Evolutionary conservation across 2,329 filamentous ascomycete genomes (phyloP), one percentile per base, ranked within the genome.

Genomic region (Magnaporthales sp.): DNA sequence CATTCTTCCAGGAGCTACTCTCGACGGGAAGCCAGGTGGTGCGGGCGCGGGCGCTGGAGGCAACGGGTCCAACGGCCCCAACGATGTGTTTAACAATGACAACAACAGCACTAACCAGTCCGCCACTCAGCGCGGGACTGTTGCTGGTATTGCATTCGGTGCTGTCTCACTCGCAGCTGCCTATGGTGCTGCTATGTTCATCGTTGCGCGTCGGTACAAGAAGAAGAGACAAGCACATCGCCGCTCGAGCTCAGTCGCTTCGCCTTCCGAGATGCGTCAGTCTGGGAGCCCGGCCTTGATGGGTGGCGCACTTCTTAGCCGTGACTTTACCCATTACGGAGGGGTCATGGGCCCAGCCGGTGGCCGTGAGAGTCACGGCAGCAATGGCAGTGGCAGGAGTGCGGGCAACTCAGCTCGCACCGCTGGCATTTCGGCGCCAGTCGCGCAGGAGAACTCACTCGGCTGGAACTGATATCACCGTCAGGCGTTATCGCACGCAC

Each of bases 141-240:
- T 85, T 1, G 86, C 85, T 27, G 87, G 86, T 70, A 88, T 97
- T 73, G 91, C 90, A 67, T 83, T 92, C 26, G 92, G 91, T 72
- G 90, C 91, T 29, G 86, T 93, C 32, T 85, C 86, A 60, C 89
- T 93, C 73, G 92, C 91, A 58, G 90, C 89, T 64, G 89, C 92
- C n/a, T 97, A 97, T 72, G 93, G 93, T 74, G 91, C 91, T 13
- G 93, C 92, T 76, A 97, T 97, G 93, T 94, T 97, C 81, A 89
- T 95, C 73, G 87, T 97, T 71, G 93, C 93, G 64, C 89, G 93
- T 69, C 87, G 93, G 68, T 97, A 97, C 84, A 92, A 93, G 83
- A 89, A 91, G 80, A 92, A 91, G 84, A 90, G 88, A 79, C 86
- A 90, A 75, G 81, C 87, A 64, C 91, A 96, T 79, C 86, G 88